A percentile compares a stretch with the other conserved stretches of the same genome.
Evolutionary conservation across 306 rosid genomes (phyloP).

Genomic region (Pyrus communis): DNA sequence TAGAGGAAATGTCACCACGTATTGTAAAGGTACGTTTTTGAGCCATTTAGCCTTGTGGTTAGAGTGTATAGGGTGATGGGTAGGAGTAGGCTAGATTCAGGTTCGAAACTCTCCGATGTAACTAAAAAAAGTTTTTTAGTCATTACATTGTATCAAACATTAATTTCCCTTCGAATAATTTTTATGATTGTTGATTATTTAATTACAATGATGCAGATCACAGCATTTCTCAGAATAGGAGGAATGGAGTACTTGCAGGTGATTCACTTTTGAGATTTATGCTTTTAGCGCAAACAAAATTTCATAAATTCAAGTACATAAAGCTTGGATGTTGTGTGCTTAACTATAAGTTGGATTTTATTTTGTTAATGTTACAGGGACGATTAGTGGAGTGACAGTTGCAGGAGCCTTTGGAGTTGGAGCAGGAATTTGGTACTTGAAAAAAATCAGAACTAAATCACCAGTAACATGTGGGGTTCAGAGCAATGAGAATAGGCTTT

Average conservation of each 20-base stretch:
- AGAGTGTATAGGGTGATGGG: not conserved
- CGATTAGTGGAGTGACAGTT: conserved; percentile 58
- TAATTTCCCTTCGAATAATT: not conserved
- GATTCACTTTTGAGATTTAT: not conserved
- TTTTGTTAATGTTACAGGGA: conserved; percentile 35
- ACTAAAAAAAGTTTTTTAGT: not conserved
- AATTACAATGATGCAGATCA: conserved; percentile 51
- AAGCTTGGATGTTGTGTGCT: not conserved
- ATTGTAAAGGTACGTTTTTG: conserved; percentile 53
- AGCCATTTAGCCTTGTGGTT: not conserved
- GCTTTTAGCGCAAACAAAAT: not conserved
- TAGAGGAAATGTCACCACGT: conserved; percentile 64
- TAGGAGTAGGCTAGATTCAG: not conserved
- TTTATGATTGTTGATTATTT: not conserved
- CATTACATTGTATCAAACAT: not conserved
- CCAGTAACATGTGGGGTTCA: conserved; percentile 91
- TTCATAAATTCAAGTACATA: not conserved
- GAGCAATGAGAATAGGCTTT: conserved; percentile 78
- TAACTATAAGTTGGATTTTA: not conserved
- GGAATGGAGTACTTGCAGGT: conserved; percentile 75
- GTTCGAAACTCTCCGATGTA: not conserved
- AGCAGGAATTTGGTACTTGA: conserved; percentile 69
- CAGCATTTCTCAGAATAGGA: conserved; percentile 36
- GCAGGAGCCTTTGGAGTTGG: conserved; percentile 81
- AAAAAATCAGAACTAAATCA: conserved; percentile 70